phyloP scores from a whole-genome alignment of 2,329 filamentous ascomycete genomes.

The Sarocladium brachiariae region DNA sequence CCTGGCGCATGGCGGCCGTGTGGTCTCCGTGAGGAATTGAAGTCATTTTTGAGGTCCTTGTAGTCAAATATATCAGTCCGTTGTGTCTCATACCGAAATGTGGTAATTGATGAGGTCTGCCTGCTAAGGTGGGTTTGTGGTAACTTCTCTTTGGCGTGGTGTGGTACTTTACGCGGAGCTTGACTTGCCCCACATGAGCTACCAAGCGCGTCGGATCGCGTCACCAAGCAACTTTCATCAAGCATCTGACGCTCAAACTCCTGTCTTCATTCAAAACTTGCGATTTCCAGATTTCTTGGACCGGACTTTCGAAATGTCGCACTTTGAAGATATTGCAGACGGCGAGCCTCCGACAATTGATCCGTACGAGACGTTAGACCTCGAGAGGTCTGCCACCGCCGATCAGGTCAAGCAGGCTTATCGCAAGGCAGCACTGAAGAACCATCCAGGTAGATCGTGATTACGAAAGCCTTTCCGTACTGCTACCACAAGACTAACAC shows the following conservation, averaged over 20 bases:
- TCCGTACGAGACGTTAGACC: constrained; percentile 73
- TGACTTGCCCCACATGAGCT: background rate
- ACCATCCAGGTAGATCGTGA: constrained; percentile 66
- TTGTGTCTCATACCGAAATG: too few relatives aligned
- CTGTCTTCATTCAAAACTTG: background rate
- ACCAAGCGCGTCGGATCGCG: constrained; percentile 8
- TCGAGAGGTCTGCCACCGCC: constrained; percentile 64
- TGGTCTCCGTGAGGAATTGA: constrained; percentile 30
- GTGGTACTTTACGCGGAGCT: constrained; percentile 3
- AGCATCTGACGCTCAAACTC: background rate
- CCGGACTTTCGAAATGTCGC: too few relatives aligned
- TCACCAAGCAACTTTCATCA: constrained; percentile 8
- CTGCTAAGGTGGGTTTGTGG: too few relatives aligned
- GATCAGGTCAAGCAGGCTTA: constrained; percentile 87
- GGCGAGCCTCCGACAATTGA: constrained; percentile 57
- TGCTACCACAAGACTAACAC: constrained; percentile 8
- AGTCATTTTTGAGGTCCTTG: constrained; percentile 10
- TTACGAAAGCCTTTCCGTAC: background rate
- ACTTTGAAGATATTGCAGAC: constrained; percentile 45
- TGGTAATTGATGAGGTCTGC: too few relatives aligned
- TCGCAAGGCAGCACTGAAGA: constrained; percentile 78
- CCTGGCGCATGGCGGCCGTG: constrained; percentile 54
- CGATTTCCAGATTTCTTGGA: too few relatives aligned
- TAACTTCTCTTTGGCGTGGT: background rate
- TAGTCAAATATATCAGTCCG: background rate